phyloP scores from a whole-genome alignment of 2,329 filamentous ascomycete genomes.

The Colletotrichum euphorbiae region DNA sequence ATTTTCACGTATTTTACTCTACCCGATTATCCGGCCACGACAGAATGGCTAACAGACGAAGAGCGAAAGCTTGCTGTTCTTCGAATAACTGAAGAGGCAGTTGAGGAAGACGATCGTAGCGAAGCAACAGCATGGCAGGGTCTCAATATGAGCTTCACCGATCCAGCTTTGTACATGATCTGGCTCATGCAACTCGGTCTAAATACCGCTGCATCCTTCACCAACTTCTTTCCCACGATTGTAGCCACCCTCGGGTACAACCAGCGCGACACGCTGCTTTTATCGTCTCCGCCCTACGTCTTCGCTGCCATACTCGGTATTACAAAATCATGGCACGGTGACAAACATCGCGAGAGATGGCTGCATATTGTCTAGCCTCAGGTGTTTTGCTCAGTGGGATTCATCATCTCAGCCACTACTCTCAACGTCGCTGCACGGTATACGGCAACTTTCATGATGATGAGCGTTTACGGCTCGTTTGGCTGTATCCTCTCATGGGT shows the following conservation, averaged over 20 bases:
- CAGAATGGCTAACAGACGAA: conserved; percentile 48
- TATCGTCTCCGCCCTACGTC: conserved; percentile 38
- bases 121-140: conserved; percentile 15
- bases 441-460: no score
- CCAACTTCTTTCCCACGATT: conserved; percentile 16
- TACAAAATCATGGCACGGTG: conserved; percentile 51
- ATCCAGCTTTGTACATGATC: conserved; percentile 26
- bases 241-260: conserved; percentile 6
- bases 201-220: conserved; percentile 20
- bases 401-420: no score
- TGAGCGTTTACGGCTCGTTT: no score
- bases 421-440: no score
- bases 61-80: conserved; percentile 53
- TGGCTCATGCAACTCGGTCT: conserved; percentile 28
- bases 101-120: background rate
- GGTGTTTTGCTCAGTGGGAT: conserved; percentile 44
- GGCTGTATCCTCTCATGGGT: no score
- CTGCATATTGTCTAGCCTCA: conserved; percentile 59
- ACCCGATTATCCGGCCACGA: conserved; percentile 49
- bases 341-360: conserved; percentile 58
- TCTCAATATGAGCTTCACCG: conserved; percentile 17
- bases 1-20: conserved; percentile 30
- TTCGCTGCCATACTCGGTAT: conserved; percentile 42
- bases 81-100: conserved; percentile 9
- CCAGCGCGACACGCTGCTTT: conserved; percentile 31